These are phyloP conservation scores for Didymella glomerata DNA, from an alignment of 2,329 filamentous ascomycete genomes.

Conservation along the genomic window DNA sequence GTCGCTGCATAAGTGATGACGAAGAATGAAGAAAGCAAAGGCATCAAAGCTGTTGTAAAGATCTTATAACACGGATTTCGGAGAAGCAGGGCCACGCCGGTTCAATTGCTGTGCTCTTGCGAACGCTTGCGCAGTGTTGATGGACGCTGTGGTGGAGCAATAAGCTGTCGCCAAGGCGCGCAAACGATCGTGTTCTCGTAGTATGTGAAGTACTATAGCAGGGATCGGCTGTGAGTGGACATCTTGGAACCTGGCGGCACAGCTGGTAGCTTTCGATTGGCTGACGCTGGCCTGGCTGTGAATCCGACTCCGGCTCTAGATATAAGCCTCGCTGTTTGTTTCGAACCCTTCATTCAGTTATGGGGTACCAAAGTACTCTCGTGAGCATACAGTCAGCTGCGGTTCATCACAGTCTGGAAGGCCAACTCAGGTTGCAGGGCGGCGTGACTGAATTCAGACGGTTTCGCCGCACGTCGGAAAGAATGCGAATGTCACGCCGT, in stretches of 20 bases:
- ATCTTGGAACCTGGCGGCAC: neutral
- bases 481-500: neutral
- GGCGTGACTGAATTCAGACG: neutral
- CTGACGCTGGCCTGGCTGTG: neutral
- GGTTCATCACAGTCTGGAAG: neutral
- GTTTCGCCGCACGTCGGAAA: neutral
- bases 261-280: slow-evolving; percentile 1
- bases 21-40: neutral
- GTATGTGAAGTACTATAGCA: slow-evolving; percentile 5
- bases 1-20: neutral
- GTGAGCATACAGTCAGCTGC: slow-evolving; percentile 8
- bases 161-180: slow-evolving; percentile 5
- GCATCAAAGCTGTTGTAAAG: neutral
- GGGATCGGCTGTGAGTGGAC: neutral
- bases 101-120: neutral
- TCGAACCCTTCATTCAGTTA: neutral
- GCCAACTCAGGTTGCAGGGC: neutral
- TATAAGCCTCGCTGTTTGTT: slow-evolving; percentile 2
- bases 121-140: slow-evolving; percentile 1
- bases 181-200: neutral
- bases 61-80: neutral
- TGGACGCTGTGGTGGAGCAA: slow-evolving; percentile 2
- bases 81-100: slow-evolving; percentile 18
- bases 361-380: neutral
- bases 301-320: neutral